phyloP scores from a whole-genome alignment of 805 yeast species.

The fission yeast (Schizosaccharomyces pombe) region DNA sequence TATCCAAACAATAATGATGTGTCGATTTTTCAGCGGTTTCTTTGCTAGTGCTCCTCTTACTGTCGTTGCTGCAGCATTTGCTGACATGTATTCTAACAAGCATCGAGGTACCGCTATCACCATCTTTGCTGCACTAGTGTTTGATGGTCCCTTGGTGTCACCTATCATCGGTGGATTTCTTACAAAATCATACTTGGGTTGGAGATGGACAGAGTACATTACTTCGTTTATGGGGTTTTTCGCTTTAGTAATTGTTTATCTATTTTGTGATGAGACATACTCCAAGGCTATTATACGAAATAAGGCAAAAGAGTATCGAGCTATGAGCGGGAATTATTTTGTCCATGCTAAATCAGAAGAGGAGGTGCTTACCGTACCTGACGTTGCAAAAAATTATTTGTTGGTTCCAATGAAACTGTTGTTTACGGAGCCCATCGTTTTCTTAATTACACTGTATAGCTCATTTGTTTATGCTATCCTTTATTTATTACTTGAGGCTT shows the following conservation, averaged over 20 bases:
- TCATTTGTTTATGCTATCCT: slow-evolving; percentile 63
- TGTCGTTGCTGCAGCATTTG: slow-evolving; percentile 67
- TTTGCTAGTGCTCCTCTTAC: slow-evolving; percentile 70
- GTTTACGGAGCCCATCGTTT: slow-evolving; percentile 43
- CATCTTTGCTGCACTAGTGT: slow-evolving; percentile 47
- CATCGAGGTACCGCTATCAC: slow-evolving; percentile 57
- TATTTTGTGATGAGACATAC: slow-evolving; percentile 46
- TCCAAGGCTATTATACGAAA: slow-evolving; percentile 39
- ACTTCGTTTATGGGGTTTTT: slow-evolving; percentile 37
- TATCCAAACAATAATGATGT: slow-evolving; percentile 49
- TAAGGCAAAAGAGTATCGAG: slow-evolving; percentile 40
- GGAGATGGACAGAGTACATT: slow-evolving; percentile 67
- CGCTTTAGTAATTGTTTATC: slow-evolving; percentile 18
- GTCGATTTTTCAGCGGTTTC: slow-evolving; percentile 61
- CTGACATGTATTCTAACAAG: slow-evolving; percentile 48
- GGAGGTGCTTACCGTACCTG: slow-evolving; percentile 30
- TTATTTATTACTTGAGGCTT: slow-evolving; percentile 49
- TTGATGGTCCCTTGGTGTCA: slow-evolving; percentile 58
- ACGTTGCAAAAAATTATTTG: slow-evolving; percentile 37
- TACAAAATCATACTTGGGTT: slow-evolving; percentile 35
- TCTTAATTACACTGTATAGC: slow-evolving; percentile 42
- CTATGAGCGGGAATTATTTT: slow-evolving; percentile 60
- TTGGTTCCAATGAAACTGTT: slow-evolving; percentile 49
- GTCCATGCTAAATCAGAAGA: slow-evolving; percentile 58
- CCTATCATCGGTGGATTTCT: slow-evolving; percentile 61